Conservation (phyloP, 768 basidiomycete genomes). For the Trametes elegans region DNA sequence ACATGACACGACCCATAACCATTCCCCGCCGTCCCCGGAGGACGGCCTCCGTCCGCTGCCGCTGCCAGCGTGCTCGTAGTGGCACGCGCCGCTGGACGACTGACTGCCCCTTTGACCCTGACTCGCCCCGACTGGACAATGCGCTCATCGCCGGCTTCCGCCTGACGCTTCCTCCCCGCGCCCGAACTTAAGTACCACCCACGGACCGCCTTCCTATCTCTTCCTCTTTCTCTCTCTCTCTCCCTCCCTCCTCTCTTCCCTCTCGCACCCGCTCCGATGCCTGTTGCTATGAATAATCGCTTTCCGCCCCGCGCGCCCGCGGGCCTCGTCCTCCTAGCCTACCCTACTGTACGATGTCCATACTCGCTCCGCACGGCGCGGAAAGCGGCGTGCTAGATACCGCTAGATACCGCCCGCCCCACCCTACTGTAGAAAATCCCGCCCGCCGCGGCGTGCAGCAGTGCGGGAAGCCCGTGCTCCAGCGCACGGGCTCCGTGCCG, state of each 20-base stretch:
- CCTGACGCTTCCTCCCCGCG: background rate
- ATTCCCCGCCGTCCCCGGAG: background rate
- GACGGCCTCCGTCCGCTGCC: background rate
- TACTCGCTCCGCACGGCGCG: background rate
- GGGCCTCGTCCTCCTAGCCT: too few species aligned
- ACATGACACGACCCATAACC: too few species aligned
- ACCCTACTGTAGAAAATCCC: too few species aligned
- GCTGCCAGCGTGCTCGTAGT: background rate
- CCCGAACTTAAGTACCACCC: background rate
- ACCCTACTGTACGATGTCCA: constrained; percentile 7
- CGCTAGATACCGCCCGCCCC: too few species aligned
- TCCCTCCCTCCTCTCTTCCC: background rate
- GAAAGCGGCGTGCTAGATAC: too few species aligned
- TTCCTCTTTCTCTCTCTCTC: background rate
- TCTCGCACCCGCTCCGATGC: background rate
- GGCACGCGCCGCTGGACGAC: background rate
- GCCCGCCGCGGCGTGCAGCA: too few species aligned
- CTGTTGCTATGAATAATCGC: constrained; percentile 10
- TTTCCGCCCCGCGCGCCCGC: background rate
- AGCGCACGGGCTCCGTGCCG: too few species aligned
- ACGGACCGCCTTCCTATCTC: background rate
- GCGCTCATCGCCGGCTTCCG: constrained; percentile 5
- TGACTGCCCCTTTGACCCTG: background rate
- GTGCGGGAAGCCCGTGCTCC: background rate
- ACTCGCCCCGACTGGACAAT: too few species aligned